phyloP scores from a whole-genome alignment of 2,329 filamentous ascomycete species.

The Ascochyta koolunga region DNA sequence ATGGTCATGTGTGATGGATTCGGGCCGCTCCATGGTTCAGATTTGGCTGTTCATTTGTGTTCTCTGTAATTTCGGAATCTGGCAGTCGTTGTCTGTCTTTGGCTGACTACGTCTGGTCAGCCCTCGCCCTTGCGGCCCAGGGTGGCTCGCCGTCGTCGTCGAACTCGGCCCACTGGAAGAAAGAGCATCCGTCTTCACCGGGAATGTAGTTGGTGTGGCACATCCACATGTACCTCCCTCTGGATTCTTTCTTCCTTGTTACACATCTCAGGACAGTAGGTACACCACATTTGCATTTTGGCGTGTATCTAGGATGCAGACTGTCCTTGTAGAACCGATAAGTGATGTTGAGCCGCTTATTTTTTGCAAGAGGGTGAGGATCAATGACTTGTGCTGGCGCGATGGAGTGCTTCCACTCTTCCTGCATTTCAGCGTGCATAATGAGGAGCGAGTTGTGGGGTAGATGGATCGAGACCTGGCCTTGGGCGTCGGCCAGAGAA shows the following conservation, averaged over 20 bases:
- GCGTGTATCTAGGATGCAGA: constrained; percentile 78
- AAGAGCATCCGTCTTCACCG: constrained; percentile 58
- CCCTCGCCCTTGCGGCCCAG: constrained; percentile 53
- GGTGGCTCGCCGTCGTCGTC: constrained; percentile 79
- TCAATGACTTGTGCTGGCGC: constrained; percentile 76
- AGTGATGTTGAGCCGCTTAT: constrained; percentile 87
- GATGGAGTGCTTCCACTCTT: constrained; percentile 93
- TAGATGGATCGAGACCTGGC: constrained; percentile 90
- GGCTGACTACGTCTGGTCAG: not conserved
- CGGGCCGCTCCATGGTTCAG: too few relatives aligned
- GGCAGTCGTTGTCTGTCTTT: not conserved
- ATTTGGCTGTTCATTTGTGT: not conserved
- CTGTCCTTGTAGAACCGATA: constrained; percentile 83
- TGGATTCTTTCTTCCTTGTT: constrained; percentile 75
- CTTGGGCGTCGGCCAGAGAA: constrained; percentile 66
- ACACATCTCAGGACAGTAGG: constrained; percentile 76
- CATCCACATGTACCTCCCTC: constrained; percentile 91
- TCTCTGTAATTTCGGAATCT: not conserved
- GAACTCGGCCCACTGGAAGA: constrained; percentile 42
- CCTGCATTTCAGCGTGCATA: constrained; percentile 98
- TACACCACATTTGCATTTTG: constrained; percentile 76
- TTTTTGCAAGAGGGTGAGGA: constrained; percentile 81
- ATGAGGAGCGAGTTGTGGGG: constrained; percentile 92
- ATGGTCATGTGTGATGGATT: not conserved
- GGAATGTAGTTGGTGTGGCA: constrained; percentile 79